Base-by-base conservation (phyloP, 768 basidiomycete species). In the Boletus barrowsii region DNA sequence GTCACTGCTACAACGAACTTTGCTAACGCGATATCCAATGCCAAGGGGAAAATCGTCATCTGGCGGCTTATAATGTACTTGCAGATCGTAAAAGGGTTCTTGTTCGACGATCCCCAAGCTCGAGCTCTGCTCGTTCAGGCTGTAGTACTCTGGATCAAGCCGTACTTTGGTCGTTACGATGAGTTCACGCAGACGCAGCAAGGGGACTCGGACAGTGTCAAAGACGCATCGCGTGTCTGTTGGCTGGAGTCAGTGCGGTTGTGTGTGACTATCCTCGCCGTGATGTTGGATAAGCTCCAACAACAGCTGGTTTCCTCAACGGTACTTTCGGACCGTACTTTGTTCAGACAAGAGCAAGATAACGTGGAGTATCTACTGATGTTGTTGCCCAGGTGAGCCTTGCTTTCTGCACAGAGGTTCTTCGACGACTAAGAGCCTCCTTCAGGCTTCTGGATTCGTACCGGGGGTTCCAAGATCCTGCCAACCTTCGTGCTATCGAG, bases 51-150 rank as follows among this genome's bases (percentile, higher is more conserved):
- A 67, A 90, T 95, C 43, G 83, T 91, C 49, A 87, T 93, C 51
- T 93, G 93, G 88, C 94, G 94, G 70, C 79, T 98, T 43, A 87
- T 96, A 62, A 88, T 97, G 84, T 91, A 94, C 65, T 78, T 95
- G 36, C 93, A 96, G 63, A 83, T 98, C 55, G 90, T 93, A 24
- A 89, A 90, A 63, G 85, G 89, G 20, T 89, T 90, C 71, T 70
- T 95, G 46, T 96, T 98, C 66, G 90, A 94, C 63, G 84, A 88
- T 54, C 73, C 87, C 1, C 80, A 90, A 50, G 86, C 89, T 14
- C 84, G 96, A 29, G 79, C 86, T 1, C 72, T 89, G 6, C 76
- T 98, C 3, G 86, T 96, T 8, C 94, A 97, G 59, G 84, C 87
- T 18, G 84, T 98, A 26, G 86, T 94, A 10, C 82, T 87, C 20